phyloP scores from a whole-genome alignment of 768 basidiomycete genomes.

The Boletus sp. region DNA sequence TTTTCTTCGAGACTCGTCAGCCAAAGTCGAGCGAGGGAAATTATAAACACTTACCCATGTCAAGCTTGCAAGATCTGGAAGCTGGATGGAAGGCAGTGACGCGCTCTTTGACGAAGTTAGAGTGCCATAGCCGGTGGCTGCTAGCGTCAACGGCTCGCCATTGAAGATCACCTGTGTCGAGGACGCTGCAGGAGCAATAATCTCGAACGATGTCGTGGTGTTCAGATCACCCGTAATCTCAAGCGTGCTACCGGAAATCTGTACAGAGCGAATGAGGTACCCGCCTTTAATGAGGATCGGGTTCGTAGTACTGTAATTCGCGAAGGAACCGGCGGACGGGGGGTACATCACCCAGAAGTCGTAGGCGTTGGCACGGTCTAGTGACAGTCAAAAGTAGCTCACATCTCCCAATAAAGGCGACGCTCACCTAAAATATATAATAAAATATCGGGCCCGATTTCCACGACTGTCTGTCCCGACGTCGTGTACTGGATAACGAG shows the following conservation, averaged over 20 bases:
- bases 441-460: conserved; percentile 38
- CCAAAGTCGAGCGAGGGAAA: neutral
- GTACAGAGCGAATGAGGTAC: conserved; percentile 43
- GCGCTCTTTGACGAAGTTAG: conserved; percentile 23
- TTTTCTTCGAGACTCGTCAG: conserved; percentile 20
- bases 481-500: conserved; percentile 46
- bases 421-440: conserved; percentile 44
- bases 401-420: neutral
- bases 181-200: conserved; percentile 41
- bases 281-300: conserved; percentile 48
- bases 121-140: conserved; percentile 42
- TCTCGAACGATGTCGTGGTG: conserved; percentile 41
- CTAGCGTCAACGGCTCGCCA: conserved; percentile 31
- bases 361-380: conserved; percentile 49
- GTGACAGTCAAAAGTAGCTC: neutral
- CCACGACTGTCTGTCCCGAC: conserved; percentile 44
- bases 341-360: conserved; percentile 49
- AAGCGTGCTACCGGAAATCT: conserved; percentile 35
- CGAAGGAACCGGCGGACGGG: conserved; percentile 36
- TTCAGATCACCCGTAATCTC: conserved; percentile 46
- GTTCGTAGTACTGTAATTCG: conserved; percentile 36
- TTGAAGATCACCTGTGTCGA: conserved; percentile 45
- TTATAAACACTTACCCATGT: conserved; percentile 12
- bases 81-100: conserved; percentile 12
- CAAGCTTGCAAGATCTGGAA: conserved; percentile 20